Evolutionary conservation across 2,329 filamentous ascomycete species (phyloP), one percentile per base, ranked within the genome.

Genomic region (Rutstroemia sp.): DNA sequence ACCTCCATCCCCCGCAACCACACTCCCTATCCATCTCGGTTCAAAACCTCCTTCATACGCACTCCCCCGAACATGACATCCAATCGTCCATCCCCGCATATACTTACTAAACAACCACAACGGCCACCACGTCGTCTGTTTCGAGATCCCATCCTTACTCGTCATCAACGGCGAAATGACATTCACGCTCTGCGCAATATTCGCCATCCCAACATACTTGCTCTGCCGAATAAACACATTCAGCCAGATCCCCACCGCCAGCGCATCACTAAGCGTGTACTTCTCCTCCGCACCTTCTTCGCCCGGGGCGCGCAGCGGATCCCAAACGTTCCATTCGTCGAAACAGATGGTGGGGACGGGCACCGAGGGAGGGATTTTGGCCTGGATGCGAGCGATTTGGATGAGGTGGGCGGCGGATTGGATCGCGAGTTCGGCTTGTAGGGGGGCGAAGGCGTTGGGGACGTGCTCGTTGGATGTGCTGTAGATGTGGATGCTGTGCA

Each of bases 71-170:
- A 92, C 79, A 69, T 91, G 83, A 3, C 83, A 74, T 3, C 80
- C 82, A 2, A 92, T 71, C 0, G 84, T 85, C 67, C 79, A 79
- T 2, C 89, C 89, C 37, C 86, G 82, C 88, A 92, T 92, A 69
- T 81, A 85, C 67, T 78, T 79, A 58, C 77, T 78, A 65, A 85
- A 86, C 42, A 87, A 70, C 58, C 80, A 74, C 49, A 85, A 70
- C 1, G 82, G 81, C 77, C 80, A 86, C 78, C 80, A 86, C 3
- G 79, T 85, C 1, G 82, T 83, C 70, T 86, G 83, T 70, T 83
- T 84, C 37, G 79, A 65, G 23, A 86, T 72, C 0, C 81, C 81
- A 0, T 75, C 70, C 52, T 77, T 73, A 0, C 74, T 81, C 0
- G 84, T 86, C 81, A 86, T 85, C 37, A 87, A 71, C 0, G 82